These are phyloP conservation scores for Clavispora asparagi DNA, from an alignment of 805 yeast species.

Conservation along the genomic window DNA sequence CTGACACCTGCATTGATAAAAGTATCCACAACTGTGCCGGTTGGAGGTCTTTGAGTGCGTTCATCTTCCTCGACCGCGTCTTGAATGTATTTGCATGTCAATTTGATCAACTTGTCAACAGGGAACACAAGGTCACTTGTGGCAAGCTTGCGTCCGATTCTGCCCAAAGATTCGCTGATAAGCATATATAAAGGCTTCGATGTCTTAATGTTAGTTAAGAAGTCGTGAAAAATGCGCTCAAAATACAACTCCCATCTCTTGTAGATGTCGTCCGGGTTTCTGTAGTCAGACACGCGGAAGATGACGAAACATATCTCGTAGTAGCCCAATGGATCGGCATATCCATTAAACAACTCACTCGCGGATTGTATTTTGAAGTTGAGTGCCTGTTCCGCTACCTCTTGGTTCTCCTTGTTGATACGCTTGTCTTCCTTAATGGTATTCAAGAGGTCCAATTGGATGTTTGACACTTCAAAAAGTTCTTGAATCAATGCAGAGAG, in stretches of 20 bases:
- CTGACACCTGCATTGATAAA: conserved; percentile 61
- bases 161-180: conserved; percentile 35
- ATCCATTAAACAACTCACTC: conserved; percentile 78
- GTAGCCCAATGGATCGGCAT: conserved; percentile 83
- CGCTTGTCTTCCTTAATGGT: conserved; percentile 50
- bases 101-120: conserved; percentile 60
- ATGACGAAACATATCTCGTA: conserved; percentile 74
- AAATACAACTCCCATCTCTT: conserved; percentile 76
- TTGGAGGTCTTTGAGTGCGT: conserved; percentile 33
- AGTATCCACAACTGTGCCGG: conserved; percentile 56
- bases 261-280: conserved; percentile 76
- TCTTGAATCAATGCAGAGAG: conserved; percentile 69
- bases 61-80: conserved; percentile 30
- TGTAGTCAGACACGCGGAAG: conserved; percentile 78
- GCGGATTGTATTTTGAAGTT: conserved; percentile 63
- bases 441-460: conserved; percentile 64
- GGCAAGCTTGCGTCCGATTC: conserved; percentile 59
- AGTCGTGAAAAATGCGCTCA: conserved; percentile 41
- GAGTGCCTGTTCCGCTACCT: conserved; percentile 47
- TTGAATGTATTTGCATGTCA: conserved; percentile 52
- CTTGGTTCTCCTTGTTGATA: conserved; percentile 43
- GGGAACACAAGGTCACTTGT: conserved; percentile 80
- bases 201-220: conserved; percentile 12
- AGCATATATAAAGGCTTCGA: conserved; percentile 34
- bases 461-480: conserved; percentile 76